Evolutionary conservation across 768 basidiomycete species (phyloP), one percentile per base, ranked within the genome.

Genomic region (Lactarius evosmus): DNA sequence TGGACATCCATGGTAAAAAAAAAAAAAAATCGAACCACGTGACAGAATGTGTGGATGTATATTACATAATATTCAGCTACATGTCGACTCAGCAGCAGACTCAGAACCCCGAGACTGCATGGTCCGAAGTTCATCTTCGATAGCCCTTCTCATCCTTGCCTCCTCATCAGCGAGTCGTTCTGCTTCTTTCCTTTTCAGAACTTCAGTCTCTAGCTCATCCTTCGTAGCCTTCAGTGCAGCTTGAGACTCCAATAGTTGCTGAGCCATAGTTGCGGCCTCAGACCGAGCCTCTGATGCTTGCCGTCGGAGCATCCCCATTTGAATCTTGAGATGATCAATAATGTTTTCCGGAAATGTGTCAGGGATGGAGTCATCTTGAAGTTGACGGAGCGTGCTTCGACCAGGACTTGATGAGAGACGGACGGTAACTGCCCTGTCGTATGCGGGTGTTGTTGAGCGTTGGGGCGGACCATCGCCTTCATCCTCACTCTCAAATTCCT

Each of bases 281-380:
- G 83, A 83, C 61, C 86, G 80, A 7, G 88, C 86, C 66, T 90
- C 86, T 25, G 86, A 80, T 19, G 87, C 83, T 71, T 89, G 86
- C 60, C 83, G 80, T 53, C 86, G 83, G 60, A 91, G 76, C 41
- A 73, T 80, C 9, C 79, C 80, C 71, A 89, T 80, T 74, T 92
- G 88, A 69, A 81, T 79, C 70, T 85, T 82, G 75, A 90, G 79
- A 50, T 81, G 83, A 60, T 89, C 86, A 59, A 90, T 74, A 4
- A 80, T 73, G 55, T 77, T 77, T 14, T 78, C 75, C 41, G 65
- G 57, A 46, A 56, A 58, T n/a, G 29, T 29, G 1, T 66, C 65
- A n/a, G 59, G 50, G 27, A 44, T 51, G 11, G 30, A 17, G 44
- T 50, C 41, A 32, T 55, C 54, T 17, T 61, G 60, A 14, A 57